These are phyloP conservation scores for Coelastrella sp. DNA, from an alignment of 139 green algal genomes.

Conservation along the genomic window DNA sequence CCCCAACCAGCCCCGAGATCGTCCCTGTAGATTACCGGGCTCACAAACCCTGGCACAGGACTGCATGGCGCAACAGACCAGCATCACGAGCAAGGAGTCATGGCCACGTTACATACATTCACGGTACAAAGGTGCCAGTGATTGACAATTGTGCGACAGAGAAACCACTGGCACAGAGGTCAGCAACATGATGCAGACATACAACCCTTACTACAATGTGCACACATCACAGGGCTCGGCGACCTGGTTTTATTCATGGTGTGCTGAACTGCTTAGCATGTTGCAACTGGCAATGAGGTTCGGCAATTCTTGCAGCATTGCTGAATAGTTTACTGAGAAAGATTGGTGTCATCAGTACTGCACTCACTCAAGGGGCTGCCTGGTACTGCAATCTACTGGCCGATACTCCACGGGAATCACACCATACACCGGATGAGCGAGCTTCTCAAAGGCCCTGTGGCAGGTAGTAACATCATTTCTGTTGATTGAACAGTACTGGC, in stretches of 20 bases:
- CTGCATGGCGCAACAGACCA: conserved; percentile 6
- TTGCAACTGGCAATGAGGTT: no score
- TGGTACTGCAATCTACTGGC: conserved; percentile 35
- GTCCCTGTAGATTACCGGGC: conserved; percentile 51
- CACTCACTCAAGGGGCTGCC: conserved; percentile 28
- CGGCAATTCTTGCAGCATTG: no score
- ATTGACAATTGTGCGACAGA: no score
- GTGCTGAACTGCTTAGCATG: no score
- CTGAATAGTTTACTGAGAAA: background rate
- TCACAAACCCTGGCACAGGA: conserved; percentile 37
- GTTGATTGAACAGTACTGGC: background rate
- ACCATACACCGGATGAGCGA: conserved; percentile 35
- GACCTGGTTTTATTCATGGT: no score
- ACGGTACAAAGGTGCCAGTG: no score
- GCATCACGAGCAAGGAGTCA: background rate
- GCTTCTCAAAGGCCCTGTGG: conserved; percentile 44
- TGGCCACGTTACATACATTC: background rate
- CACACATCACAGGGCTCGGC: no score
- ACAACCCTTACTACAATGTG: no score
- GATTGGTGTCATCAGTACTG: background rate
- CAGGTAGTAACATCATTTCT: background rate
- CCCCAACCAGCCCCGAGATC: conserved; percentile 48
- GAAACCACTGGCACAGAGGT: no score
- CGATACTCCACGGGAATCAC: conserved; percentile 36
- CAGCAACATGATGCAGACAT: no score